phyloP scores from a whole-genome alignment of 345 rosid genomes.

The Aethionema arabicum region DNA sequence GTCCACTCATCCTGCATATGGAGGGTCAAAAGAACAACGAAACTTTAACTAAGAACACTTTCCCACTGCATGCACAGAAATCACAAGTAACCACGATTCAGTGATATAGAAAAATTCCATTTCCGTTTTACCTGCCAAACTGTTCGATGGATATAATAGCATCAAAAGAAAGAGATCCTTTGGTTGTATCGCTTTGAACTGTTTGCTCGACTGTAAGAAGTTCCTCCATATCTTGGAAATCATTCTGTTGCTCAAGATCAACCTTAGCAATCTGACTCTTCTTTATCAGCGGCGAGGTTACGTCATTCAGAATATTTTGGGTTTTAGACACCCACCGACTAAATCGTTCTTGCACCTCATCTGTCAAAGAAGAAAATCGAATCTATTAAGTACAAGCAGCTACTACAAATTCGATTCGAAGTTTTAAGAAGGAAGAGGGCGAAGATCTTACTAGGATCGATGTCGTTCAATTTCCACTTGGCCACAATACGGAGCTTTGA shows the following conservation, averaged over 20 bases:
- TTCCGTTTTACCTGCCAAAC: constrained; percentile 75
- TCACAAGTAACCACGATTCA: constrained; percentile 2
- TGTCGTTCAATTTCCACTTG: constrained; percentile 67
- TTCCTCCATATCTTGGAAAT: constrained; percentile 59
- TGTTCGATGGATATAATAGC: constrained; percentile 88
- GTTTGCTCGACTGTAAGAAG: constrained; percentile 75
- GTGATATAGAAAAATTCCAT: background rate
- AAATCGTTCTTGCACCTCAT: constrained; percentile 68
- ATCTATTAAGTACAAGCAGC: background rate
- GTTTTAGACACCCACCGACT: constrained; percentile 80
- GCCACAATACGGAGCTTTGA: constrained; percentile 52
- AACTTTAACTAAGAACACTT: background rate
- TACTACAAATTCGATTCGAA: background rate
- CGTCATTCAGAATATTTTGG: constrained; percentile 56
- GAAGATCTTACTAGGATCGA: constrained; percentile 56
- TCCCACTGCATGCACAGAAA: background rate
- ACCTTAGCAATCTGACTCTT: constrained; percentile 54
- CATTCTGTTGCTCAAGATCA: constrained; percentile 42
- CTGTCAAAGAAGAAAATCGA: constrained; percentile 38
- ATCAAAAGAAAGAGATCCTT: constrained; percentile 65
- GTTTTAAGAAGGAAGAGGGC: background rate
- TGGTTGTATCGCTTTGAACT: constrained; percentile 50
- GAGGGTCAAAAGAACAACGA: constrained; percentile 32
- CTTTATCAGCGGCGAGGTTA: constrained; percentile 59
- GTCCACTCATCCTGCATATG: constrained; percentile 89